Base-by-base conservation (phyloP, 2,329 filamentous ascomycete genomes). In the Macroventuria anomochaeta region DNA sequence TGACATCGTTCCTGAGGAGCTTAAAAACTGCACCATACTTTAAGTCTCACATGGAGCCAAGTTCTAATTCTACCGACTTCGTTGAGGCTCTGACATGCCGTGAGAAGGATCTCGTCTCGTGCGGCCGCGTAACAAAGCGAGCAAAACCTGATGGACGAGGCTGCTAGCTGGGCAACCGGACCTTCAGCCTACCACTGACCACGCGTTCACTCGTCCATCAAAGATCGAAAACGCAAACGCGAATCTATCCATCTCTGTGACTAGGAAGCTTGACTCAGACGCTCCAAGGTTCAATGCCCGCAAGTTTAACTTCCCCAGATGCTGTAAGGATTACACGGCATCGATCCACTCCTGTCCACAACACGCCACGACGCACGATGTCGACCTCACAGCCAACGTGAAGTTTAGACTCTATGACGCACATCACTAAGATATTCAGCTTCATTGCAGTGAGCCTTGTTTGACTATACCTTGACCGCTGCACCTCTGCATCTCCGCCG, bases 131-230 rank as follows among this genome's bases (percentile, higher is more conserved):
- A 31, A 37, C 13, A 37, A 21, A 28, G 37, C 32, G 31, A n/a
- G 26, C 17, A 34, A 11, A 33, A 20, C 18, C 39, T 46, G 17
- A 26, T 18, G 21, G 15, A 39, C 21, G 33, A 34, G 39, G 43
- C 33, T 34, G 28, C 21, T 37, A 39, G 43, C 51, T 44, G 38
- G 21, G 39, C 32, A n/a, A 17, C 26, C 51, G 39, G 51, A 31
- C 32, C n/a, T n/a, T 41, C 28, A 33, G 7, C 25, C 41, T 46
- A 37, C 42, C 25, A 36, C 31, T 26, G 20, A 42, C 37, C 20
- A 32, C n/a, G 23, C 36, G 12, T 42, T 33, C 20, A 13, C 18
- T 18, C n/a, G 28, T 39, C 44, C 13, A 10, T 17, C 12, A 28
- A 31, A 12, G 26, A 32, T 33, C 17, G 13, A 18, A 32, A 15